Evolutionary conservation across 305 asterid genomes (phyloP).

Genomic region (Solanum aculeatissimum): DNA sequence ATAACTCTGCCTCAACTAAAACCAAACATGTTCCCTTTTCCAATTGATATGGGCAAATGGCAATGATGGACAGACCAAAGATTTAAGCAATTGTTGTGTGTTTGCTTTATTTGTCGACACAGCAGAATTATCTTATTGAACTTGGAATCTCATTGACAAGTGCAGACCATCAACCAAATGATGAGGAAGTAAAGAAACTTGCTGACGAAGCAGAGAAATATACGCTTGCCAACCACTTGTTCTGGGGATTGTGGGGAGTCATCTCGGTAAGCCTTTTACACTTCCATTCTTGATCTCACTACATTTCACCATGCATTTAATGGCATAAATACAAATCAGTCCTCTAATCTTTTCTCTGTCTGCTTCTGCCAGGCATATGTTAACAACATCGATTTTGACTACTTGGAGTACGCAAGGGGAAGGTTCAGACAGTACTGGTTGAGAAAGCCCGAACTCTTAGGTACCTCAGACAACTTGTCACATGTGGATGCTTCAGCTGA

Average conservation of each 20-base stretch:
- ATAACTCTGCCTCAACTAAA: not conserved
- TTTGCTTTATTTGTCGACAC: not conserved
- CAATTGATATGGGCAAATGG: not conserved
- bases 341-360: not conserved
- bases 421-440: constrained; percentile 78
- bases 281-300: not conserved
- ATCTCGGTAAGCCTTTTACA: constrained; percentile 48
- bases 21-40: not conserved
- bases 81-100: not conserved
- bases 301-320: not conserved
- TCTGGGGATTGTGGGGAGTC: constrained; percentile 95
- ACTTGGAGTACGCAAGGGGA: constrained; percentile 76
- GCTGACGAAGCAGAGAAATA: constrained; percentile 50
- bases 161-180: constrained; percentile 46
- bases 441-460: constrained; percentile 37
- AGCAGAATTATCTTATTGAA: not conserved
- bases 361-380: constrained; percentile 47
- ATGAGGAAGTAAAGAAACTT: constrained; percentile 34
- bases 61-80: not conserved
- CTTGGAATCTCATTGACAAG: not conserved
- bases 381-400: constrained; percentile 74
- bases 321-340: not conserved
- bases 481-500: not conserved
- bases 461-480: not conserved
- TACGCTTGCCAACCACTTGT: constrained; percentile 76